Base-by-base conservation (phyloP, 2,329 filamentous ascomycete genomes). In the Chalara sp. region DNA sequence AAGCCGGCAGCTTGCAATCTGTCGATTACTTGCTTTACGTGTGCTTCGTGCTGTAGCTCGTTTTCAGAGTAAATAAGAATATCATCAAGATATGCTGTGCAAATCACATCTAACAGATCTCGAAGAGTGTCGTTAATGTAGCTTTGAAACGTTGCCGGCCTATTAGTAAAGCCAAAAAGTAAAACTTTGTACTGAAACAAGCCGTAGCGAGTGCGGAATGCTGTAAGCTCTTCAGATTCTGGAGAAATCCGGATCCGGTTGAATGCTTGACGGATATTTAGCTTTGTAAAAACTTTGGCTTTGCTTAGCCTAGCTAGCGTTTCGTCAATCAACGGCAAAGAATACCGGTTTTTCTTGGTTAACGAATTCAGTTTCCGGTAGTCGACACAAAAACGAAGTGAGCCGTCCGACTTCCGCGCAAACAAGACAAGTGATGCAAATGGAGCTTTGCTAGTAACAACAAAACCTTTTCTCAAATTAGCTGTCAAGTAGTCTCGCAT, bases 51-150 rank as follows among this genome's bases (percentile, higher is more conserved):
- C 7, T 50, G n/a, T 5, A 35, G 29, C n/a, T 39, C 35, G 21
- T 21, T 3, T 21, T 21, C 21, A 21, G 21, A 21, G 3, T 21
- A 21, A 21, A 21, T 21, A 21, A 39, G 35, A 13, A 39, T 39
- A 3, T 39, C 35, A 13, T 39, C 13, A 39, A 39, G 35, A 39
- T 39, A 39, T 11, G 3, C 35, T n/a, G 40, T 46, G 28, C 32
- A 50, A 43, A 51, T 47, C 3, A 30, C 28, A 32, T 53, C 35
- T 32, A 50, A 33, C 28, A 35, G 49, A 6, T 50, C 39, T 6
- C 44, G 32, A 4, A 50, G 11, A 31, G 47, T 43, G 42, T 53
- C 37, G 21, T 53, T 51, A 33, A 53, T 50, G 46, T 51, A 50
- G 3, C 13, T 10, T 39, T 51, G 40, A 32, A 30, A 51, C 12